Percentiles rank a stretch among this genome's conserved stretches.
Conservation (phyloP, 352 stramenopile genomes). For the Pythium phragmitis region DNA sequence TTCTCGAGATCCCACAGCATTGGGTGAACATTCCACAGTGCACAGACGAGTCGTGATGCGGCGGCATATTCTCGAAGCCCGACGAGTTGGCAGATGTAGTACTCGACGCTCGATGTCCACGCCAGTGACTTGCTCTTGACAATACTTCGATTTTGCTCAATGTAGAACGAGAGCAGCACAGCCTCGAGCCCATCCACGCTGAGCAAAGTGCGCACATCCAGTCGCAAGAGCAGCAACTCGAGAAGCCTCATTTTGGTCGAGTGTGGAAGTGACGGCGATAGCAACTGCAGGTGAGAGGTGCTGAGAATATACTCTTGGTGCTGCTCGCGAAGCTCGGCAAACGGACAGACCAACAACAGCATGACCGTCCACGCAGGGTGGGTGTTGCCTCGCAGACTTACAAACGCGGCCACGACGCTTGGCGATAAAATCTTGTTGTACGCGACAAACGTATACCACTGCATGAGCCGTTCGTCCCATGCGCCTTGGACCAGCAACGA, state of each 20-base stretch:
- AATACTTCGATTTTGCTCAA: constrained; percentile 22
- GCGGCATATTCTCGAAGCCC: constrained; percentile 40
- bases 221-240: constrained; percentile 63
- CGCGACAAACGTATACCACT: constrained; percentile 52
- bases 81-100: constrained; percentile 67
- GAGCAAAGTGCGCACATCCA: constrained; percentile 46
- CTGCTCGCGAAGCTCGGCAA: constrained; percentile 42
- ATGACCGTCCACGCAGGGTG: constrained; percentile 39
- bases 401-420: constrained; percentile 38
- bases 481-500: constrained; percentile 45
- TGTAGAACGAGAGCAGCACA: constrained; percentile 36
- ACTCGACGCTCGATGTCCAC: constrained; percentile 68
- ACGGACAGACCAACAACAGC: constrained; percentile 62
- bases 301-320: constrained; percentile 35
- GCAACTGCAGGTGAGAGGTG: constrained; percentile 2
- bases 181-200: constrained; percentile 41
- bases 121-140: constrained; percentile 11
- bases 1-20: constrained; percentile 74
- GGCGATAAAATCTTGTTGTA: constrained; percentile 41
- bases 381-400: constrained; percentile 35
- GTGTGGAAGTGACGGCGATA: constrained; percentile 12
- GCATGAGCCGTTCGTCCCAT: constrained; percentile 45
- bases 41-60: constrained; percentile 51
- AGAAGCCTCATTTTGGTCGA: constrained; percentile 28
- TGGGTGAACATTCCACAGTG: constrained; percentile 51